Base-by-base conservation (phyloP, 768 basidiomycete species). In the Hydnomerulius pinastri region DNA sequence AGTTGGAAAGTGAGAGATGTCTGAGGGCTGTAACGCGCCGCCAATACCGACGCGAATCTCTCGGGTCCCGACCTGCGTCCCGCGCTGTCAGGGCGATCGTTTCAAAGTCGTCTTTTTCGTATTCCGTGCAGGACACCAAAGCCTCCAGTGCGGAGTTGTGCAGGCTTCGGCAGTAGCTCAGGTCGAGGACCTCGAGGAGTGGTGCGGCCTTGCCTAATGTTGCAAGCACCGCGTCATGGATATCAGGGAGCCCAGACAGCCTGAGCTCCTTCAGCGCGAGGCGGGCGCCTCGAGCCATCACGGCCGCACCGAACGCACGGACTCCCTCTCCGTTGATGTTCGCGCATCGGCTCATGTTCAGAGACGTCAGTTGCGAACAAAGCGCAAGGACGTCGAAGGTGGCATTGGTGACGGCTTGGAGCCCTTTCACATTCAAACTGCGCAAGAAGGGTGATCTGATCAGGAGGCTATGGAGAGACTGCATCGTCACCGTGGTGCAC, bases 71-170 rank as follows among this genome's bases (percentile, higher is more conserved):
- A 23, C 87, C 87, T 29, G 82, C 78, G 56, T 90, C 81, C 43
- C 82, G 77, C 10, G 87, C 71, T 4, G 80, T 76, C 33, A 92
- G 66, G 36, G 76, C 60, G 32, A 86, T 58, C 1, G 79, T 80
- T 33, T 75, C 73, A 12, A 74, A 56, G 4, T 53, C 48, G 17
- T 41, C 50, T 3, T 39, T 24, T 24, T 28, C 53, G 4, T 66
- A 73, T 41, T 64, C 54, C 8, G 74, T 62, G 51, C 82, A 82
- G 1, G 80, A 71, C 5, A 91, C 82, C 63, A 90, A 85, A 3
- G 83, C 86, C 38, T 87, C 87, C 53, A 92, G 56, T 2, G 83
- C 81, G 2, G 87, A 85, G 63, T 92, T 91, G 63, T 85, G 86
- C 50, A 93, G 66, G 48, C 83, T 78, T 25, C 77, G 77, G 49